These are phyloP conservation scores for Pezizomycotina sp. DNA, from an alignment of 2,329 filamentous ascomycete genomes.

Conservation along the genomic window DNA sequence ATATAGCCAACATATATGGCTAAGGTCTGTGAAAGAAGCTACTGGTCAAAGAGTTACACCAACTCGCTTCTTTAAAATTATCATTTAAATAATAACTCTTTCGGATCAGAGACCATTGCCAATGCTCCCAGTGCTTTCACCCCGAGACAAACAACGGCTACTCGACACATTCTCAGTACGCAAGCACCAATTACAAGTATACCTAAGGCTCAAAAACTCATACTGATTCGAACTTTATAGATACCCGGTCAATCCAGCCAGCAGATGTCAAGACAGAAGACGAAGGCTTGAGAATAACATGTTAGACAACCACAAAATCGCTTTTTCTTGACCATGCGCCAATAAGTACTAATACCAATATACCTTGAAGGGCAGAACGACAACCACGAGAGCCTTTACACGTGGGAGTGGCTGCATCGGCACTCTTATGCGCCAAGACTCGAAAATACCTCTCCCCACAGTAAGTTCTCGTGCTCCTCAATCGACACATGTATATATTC, in stretches of 20 bases:
- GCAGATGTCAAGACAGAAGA: slow-evolving; percentile 27
- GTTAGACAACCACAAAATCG: slow-evolving; percentile 32
- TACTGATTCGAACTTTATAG: slow-evolving; percentile 28
- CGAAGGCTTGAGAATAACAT: slow-evolving; percentile 35
- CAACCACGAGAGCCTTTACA: slow-evolving; percentile 51
- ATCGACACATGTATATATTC: slow-evolving; percentile 1
- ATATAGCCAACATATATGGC: slow-evolving; percentile 26
- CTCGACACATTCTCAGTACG: slow-evolving; percentile 50
- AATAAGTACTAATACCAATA: too few relatives aligned
- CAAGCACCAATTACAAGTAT: slow-evolving; percentile 11
- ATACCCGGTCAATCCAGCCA: slow-evolving; percentile 34
- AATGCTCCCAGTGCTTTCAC: slow-evolving; percentile 50
- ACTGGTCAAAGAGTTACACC: too few relatives aligned
- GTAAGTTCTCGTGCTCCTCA: slow-evolving; percentile 23
- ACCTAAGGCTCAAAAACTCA: slow-evolving; percentile 1
- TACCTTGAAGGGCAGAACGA: slow-evolving; percentile 46
- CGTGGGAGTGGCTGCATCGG: slow-evolving; percentile 43
- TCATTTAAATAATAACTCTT: too few relatives aligned
- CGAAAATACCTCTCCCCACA: slow-evolving; percentile 27
- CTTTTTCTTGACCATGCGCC: too few relatives aligned
- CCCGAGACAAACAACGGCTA: slow-evolving; percentile 51
- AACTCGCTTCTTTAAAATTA: too few relatives aligned
- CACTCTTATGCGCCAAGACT: slow-evolving; percentile 31
- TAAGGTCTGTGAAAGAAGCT: slow-evolving; percentile 22
- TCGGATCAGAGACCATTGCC: slow-evolving; percentile 50